Evolutionary conservation across 1,284 basidiomycete species (phyloP).

Genomic region (Neonothopanus nambi): DNA sequence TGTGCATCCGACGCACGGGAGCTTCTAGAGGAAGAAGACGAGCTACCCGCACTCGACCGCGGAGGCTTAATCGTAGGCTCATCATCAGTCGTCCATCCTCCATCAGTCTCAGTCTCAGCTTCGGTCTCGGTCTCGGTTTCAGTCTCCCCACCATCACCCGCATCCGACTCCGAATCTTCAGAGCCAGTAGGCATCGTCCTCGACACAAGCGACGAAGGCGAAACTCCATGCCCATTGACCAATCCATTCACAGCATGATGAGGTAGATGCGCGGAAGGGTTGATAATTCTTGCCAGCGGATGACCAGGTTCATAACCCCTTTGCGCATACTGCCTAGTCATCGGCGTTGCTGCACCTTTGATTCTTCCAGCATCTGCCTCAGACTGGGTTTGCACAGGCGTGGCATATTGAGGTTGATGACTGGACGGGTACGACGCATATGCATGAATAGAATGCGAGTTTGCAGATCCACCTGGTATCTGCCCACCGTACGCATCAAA

Average conservation of each 20-base stretch:
- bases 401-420: not conserved
- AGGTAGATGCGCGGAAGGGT: not conserved
- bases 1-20: constrained; percentile 26
- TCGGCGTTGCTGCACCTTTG: constrained; percentile 9
- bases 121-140: constrained; percentile 44
- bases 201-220: not conserved
- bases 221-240: not conserved
- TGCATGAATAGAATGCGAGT: constrained; percentile 3
- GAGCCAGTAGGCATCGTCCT: too few relatives aligned
- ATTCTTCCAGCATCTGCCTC: too few relatives aligned
- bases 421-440: constrained; percentile 15
- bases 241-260: constrained; percentile 4
- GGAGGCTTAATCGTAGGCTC: constrained; percentile 71
- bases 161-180: constrained; percentile 5
- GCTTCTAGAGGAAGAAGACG: constrained; percentile 5
- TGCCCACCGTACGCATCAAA: constrained; percentile 50
- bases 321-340: constrained; percentile 16
- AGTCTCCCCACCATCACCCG: constrained; percentile 34
- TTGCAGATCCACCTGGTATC: constrained; percentile 29
- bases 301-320: constrained; percentile 17
- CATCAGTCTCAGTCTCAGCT: constrained; percentile 46
- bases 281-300: constrained; percentile 2
- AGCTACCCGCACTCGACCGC: constrained; percentile 31
- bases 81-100: constrained; percentile 66
- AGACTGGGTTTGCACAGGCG: not conserved